Evolutionary conservation across 345 rosid species (phyloP).

Genomic region (Carallia pectinifolia): DNA sequence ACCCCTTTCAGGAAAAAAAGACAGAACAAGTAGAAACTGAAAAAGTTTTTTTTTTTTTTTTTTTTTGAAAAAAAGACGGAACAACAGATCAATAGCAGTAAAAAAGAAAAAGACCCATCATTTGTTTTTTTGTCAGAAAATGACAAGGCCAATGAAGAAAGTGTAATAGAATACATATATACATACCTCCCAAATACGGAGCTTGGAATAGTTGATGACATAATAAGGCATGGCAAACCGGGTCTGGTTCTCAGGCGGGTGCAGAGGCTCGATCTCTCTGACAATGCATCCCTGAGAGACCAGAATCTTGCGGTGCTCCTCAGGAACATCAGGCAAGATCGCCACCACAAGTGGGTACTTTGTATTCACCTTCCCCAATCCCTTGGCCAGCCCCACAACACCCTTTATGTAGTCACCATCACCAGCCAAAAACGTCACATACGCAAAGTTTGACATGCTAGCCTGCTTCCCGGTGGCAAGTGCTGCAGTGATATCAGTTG

Average conservation of each 20-base stretch:
- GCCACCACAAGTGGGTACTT: constrained; percentile 75
- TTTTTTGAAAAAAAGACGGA: too few relatives aligned
- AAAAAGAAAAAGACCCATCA: too few relatives aligned
- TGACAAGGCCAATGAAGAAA: background rate
- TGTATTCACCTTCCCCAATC: constrained; percentile 61
- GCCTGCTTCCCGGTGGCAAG: constrained; percentile 17
- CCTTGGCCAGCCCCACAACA: constrained; percentile 76
- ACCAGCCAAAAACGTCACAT: constrained; percentile 78
- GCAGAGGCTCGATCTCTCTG: constrained; percentile 60
- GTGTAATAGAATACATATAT: constrained; percentile 1
- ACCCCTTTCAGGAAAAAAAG: too few relatives aligned
- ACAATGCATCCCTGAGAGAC: constrained; percentile 61
- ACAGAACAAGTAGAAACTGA: too few relatives aligned
- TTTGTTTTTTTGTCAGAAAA: background rate
- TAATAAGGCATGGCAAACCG: constrained; percentile 75
- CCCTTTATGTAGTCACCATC: constrained; percentile 73
- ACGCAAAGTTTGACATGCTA: constrained; percentile 28
- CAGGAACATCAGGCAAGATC: constrained; percentile 70
- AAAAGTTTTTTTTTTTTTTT: too few relatives aligned
- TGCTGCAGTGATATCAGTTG: constrained; percentile 2
- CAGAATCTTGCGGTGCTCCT: constrained; percentile 61
- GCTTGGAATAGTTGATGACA: constrained; percentile 82
- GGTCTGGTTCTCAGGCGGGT: constrained; percentile 68
- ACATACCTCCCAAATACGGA: constrained; percentile 77
- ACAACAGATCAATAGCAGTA: too few relatives aligned